Evolutionary conservation across 176 grass and related monocot genomes (phyloP), one percentile per base, ranked within the genome.

Genomic region (Oryza coarctata): DNA sequence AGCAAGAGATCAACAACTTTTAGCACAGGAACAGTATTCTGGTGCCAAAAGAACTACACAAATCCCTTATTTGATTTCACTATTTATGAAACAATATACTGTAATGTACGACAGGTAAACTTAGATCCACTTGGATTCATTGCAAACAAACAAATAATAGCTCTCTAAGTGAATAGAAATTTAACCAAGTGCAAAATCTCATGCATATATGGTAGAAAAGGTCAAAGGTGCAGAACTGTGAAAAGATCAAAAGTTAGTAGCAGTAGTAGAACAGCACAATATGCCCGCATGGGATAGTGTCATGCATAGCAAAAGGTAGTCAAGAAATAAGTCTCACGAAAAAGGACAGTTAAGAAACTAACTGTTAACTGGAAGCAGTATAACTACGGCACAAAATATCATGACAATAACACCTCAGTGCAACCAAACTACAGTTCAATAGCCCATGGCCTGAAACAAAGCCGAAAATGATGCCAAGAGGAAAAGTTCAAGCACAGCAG

Each of bases 231-330:
- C 17, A 15, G 15, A 6, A 47, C 3, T 26, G 0, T 28, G 39
- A 73, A 86, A 39, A 79, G 9, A 23, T 35, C 39, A 55, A 65
- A 57, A 40, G n/a, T 67, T 52, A 67, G 10, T 58, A 41, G 26
- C 27, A 18, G 33, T 26, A 50, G n/a, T n/a, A n/a, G n/a, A n/a
- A n/a, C 43, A 74, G 39, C 70, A 60, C 13, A 41, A 4, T 30
- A 26, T 6, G 26, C 18, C 9, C 6, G 20, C 10, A 29, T 58
- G 25, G 6, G 58, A 4, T 35, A 44, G 20, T 69, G 26, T 70
- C 34, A n/a, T 13, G 12, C 14, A 43, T 61, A 22, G 47, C 23
- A 75, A 25, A 52, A 67, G 33, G 10, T 69, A 70, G 57, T 49
- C 41, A 71, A 41, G 11, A 84, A 45, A 66, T 7, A 3, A 15